Evolutionary conservation across 2,329 filamentous ascomycete genomes (phyloP), one percentile per base, ranked within the genome.

Genomic region (Ophidiomyces ophidiicola): DNA sequence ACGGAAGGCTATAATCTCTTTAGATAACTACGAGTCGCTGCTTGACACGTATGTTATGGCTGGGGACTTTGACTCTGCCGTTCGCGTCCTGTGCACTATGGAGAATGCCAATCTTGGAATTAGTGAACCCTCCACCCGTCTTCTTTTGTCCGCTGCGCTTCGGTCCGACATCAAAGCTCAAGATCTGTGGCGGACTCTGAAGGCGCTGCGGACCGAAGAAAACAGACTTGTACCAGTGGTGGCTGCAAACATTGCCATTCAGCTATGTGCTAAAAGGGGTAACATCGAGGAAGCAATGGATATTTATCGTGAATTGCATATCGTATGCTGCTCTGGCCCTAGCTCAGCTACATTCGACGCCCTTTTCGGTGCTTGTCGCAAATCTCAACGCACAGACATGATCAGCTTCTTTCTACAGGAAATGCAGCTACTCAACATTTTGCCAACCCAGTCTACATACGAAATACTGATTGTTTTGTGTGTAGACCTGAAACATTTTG

Each of bases 21-120:
- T 71, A 4, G 69, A 80, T 45, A 84, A 94, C 54, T 93, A 90
- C 59, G 85, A 92, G 56, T 71, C 80, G 19, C 69, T 94, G 19
- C 65, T 87, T 5, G 76, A 83, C 42, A 72, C 80, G 3, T 84
- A 92, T 53, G 66, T 76, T 7, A 57, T 58, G 11, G 62, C 65
- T 3, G 66, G 69, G 1, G 76, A 90, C 46, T 52, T 88, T 5
- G 60, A 64, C 17, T 74, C 76, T 18, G 80, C 82, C 0, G 68
- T 94, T 24, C 71, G 74, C 28, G 69, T 82, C 1, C 66, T 94
- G 11, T 74, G 74, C 47, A 78, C 85, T 53, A 90, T 93, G 80
- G 62, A 72, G 15, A 68, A 73, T 43, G 72, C 76, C 12, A 74
- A 76, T 4, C 55, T 79, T 4, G 56, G 69, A 26, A 67, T 76